A percentile compares a stretch with the other conserved stretches of the same genome.
These are phyloP conservation scores for Penicillium capsulatum DNA, from an alignment of 2,329 filamentous ascomycete species.

Conservation along the genomic window DNA sequence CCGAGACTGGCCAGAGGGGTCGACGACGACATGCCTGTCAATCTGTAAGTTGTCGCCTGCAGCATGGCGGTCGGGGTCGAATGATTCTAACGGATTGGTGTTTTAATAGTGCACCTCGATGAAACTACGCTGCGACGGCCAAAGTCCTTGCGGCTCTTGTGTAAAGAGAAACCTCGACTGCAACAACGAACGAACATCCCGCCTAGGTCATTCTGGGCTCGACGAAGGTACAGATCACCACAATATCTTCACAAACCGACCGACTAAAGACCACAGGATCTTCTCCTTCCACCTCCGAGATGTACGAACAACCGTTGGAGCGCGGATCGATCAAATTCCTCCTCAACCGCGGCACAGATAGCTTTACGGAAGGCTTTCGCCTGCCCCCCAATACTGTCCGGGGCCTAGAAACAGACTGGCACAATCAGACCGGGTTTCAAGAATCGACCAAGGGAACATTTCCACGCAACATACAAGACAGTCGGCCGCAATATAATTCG, in stretches of 20 bases:
- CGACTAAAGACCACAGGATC: slow-evolving; percentile 8
- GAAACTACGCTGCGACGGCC: slow-evolving; percentile 47
- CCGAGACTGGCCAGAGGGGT: slow-evolving; percentile 45
- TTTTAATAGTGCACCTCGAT: slow-evolving; percentile 42
- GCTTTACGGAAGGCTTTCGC: slow-evolving; percentile 44
- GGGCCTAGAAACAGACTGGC: slow-evolving; percentile 34
- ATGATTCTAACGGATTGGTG: too few species aligned
- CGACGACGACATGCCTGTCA: slow-evolving; percentile 47
- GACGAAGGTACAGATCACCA: slow-evolving; percentile 17
- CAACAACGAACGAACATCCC: slow-evolving; percentile 31
- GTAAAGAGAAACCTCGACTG: slow-evolving; percentile 42
- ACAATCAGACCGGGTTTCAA: slow-evolving; percentile 29
- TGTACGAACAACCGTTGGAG: slow-evolving; percentile 35
- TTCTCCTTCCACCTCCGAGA: slow-evolving; percentile 23
- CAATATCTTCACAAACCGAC: not conserved
- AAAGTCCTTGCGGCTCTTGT: slow-evolving; percentile 43
- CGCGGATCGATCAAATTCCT: slow-evolving; percentile 47
- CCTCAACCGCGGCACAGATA: slow-evolving; percentile 45
- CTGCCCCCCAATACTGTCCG: slow-evolving; percentile 42
- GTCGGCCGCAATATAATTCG: slow-evolving; percentile 16
- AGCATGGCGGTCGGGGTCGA: too few species aligned
- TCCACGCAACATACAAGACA: slow-evolving; percentile 16
- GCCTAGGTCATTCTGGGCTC: slow-evolving; percentile 9
- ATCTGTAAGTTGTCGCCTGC: slow-evolving; percentile 32
- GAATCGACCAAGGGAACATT: slow-evolving; percentile 19